Conservation (phyloP, 768 basidiomycete genomes). For the Royoungia palumana region DNA sequence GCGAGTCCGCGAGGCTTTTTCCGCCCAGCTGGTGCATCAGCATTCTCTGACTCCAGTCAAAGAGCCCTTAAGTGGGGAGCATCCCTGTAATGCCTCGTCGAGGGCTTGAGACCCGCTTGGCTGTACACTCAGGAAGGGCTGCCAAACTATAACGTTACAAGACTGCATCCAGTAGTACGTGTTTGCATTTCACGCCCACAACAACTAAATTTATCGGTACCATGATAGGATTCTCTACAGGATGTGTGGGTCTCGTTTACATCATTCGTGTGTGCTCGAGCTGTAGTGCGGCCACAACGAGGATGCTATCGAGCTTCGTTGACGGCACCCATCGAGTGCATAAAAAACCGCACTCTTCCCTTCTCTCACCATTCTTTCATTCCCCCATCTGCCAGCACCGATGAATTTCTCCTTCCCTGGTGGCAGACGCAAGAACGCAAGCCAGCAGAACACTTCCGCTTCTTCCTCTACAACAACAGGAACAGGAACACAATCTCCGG, state of each 20-base stretch:
- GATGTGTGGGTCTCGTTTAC: slow-evolving; percentile 1
- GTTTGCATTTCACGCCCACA: too few relatives aligned
- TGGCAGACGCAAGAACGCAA: neutral
- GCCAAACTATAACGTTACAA: too few relatives aligned
- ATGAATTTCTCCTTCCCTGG: slow-evolving; percentile 6
- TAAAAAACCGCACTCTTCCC: slow-evolving; percentile 7
- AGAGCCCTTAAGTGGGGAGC: too few relatives aligned
- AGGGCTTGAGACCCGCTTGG: too few relatives aligned
- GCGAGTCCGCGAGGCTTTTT: too few relatives aligned
- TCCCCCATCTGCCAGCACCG: neutral
- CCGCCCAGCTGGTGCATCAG: too few relatives aligned
- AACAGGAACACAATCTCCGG: slow-evolving; percentile 7
- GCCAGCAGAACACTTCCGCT: neutral
- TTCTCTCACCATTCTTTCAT: neutral
- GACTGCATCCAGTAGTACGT: too few relatives aligned
- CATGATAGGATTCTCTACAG: slow-evolving; percentile 5
- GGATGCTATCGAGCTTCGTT: neutral
- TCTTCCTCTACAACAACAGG: neutral
- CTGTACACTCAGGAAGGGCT: too few relatives aligned
- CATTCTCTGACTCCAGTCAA: too few relatives aligned
- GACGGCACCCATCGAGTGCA: neutral
- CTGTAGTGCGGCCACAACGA: too few relatives aligned
- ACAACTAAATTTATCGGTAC: too few relatives aligned
- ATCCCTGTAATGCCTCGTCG: too few relatives aligned
- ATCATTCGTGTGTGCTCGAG: slow-evolving; percentile 1